Evolutionary conservation across 2,329 filamentous ascomycete species (phyloP).

Genomic region (Cladosporium oxysporum): DNA sequence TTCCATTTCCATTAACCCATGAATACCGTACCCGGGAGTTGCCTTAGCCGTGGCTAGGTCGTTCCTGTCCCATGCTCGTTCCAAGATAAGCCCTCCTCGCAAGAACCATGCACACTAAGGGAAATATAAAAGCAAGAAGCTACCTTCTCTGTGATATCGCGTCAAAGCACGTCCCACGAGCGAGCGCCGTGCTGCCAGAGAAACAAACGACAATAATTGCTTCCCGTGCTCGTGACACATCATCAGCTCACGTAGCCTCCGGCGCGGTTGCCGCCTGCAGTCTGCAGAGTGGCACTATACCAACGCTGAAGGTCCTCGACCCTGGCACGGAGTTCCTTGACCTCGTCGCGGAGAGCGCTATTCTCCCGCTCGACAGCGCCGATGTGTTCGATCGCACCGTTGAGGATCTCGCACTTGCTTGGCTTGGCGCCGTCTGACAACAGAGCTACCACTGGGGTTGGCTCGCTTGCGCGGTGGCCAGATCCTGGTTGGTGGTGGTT

Average conservation of each 20-base stretch:
- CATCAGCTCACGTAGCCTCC: constrained; percentile 2
- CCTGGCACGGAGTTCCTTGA: constrained; percentile 29
- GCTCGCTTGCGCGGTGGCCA: constrained; percentile 22
- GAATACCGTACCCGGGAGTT: not conserved
- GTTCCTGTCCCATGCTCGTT: not conserved
- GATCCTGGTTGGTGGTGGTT: not conserved
- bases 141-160: not conserved
- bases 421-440: constrained; percentile 35
- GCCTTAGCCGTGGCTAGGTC: not conserved
- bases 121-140: not conserved
- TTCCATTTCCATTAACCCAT: not conserved
- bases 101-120: not conserved
- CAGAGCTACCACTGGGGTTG: not conserved
- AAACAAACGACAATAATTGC: not conserved
- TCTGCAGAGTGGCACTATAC: constrained; percentile 22
- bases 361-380: constrained; percentile 33
- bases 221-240: not conserved
- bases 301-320: constrained; percentile 34
- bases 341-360: constrained; percentile 30
- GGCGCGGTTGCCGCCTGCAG: not conserved
- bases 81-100: not conserved
- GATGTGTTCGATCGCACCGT: constrained; percentile 39
- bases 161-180: not conserved
- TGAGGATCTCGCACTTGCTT: constrained; percentile 41
- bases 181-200: not conserved